Evolutionary conservation across 208 protist genomes (phyloP).

Genomic region (Leishmania guyanensis): DNA sequence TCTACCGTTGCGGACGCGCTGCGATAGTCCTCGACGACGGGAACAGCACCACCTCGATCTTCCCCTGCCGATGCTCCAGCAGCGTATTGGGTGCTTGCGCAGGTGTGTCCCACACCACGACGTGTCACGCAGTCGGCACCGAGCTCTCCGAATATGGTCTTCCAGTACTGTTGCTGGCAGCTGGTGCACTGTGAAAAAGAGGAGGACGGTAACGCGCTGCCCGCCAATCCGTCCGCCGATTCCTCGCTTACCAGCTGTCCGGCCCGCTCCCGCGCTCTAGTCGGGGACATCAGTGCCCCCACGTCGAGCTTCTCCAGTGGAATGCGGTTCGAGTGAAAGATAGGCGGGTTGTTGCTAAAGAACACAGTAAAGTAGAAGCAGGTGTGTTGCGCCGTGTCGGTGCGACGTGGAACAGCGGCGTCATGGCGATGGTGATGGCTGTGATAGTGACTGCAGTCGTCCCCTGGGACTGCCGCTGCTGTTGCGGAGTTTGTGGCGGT

Average conservation of each 20-base stretch:
- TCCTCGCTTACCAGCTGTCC: neutral
- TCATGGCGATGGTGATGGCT: neutral
- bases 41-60: neutral
- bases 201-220: neutral
- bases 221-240: neutral
- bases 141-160: slow-evolving; percentile 15
- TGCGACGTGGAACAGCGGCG: neutral
- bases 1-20: slow-evolving; percentile 32
- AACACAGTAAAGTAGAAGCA: slow-evolving; percentile 83
- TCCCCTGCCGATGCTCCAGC: neutral
- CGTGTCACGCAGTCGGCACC: neutral
- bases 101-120: neutral
- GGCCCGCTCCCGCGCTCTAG: neutral
- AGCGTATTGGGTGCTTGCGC: neutral
- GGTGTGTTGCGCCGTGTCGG: slow-evolving; percentile 16
- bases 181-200: slow-evolving; percentile 3
- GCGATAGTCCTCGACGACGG: slow-evolving; percentile 43
- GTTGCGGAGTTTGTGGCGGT: neutral
- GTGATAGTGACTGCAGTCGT: neutral
- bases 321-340: slow-evolving; percentile 82
- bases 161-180: slow-evolving; percentile 23
- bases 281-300: neutral
- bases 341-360: slow-evolving; percentile 62
- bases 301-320: slow-evolving; percentile 26
- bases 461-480: neutral